Evolutionary conservation across 129 eudicot genomes (phyloP), one percentile per base, ranked within the genome.

Genomic region (Tanacetum coccineum): DNA sequence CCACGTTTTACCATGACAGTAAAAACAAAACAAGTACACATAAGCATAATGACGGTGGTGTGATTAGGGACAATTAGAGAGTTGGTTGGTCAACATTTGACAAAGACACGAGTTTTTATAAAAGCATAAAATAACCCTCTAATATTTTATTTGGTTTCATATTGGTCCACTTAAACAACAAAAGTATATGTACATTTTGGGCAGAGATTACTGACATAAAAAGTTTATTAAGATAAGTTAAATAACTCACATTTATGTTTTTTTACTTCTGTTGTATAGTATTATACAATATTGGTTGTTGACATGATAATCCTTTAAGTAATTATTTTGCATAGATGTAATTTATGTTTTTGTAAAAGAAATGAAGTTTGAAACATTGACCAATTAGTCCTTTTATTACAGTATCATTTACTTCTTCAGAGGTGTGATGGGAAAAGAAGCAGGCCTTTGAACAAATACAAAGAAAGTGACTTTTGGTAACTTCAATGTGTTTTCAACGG

Each of bases 401-500:
- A 0, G 25, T 22, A 19, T 12, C n/a, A 21, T 46, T 8, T 60
- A 26, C 17, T 3, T 0, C 28, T 53, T 49, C 17, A 45, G 30
- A 40, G 4, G 63, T 21, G 55, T 62, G 18, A 51, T 40, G 47
- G 57, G 62, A 13, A 62, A 52, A 62, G 57, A 42, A 15, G 56
- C 56, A 51, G 56, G 21, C 22, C 54, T 72, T 73, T 64, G 49
- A 71, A 60, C 12, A 4, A 48, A 45, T 42, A 12, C 42, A 22
- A 52, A 11, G 40, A 52, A 18, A 20, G 25, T 2, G 6, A 17
- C 77, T 52, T 54, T 63, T 28, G 70, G 70, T 53, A 42, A 63
- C 25, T n/a, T 40, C 77, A 13, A 73, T 42, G 71, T 49, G 32
- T 64, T 22, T 26, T 63, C 71, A 73, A 72, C 70, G 77, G 77